phyloP scores from a whole-genome alignment of 2,329 filamentous ascomycete genomes.

The Penicillium sclerotigenum region DNA sequence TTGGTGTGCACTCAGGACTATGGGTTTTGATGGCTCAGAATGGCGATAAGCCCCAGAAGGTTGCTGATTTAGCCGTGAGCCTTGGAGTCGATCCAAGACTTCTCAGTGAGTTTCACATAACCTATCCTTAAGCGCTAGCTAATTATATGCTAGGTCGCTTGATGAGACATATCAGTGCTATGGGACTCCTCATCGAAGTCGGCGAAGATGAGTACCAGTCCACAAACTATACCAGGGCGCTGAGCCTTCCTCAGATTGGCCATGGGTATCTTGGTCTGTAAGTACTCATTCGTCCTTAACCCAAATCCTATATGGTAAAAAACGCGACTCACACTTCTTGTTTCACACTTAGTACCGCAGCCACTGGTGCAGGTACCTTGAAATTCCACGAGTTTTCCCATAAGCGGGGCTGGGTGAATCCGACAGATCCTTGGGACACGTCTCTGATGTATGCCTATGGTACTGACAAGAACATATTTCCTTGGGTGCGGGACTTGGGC shows the following conservation, averaged over 20 bases:
- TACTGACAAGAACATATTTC: neutral
- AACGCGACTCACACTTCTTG: neutral
- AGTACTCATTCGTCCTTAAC: conserved; percentile 1
- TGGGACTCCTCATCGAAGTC: neutral
- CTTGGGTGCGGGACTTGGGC: neutral
- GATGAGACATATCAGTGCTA: conserved; percentile 30
- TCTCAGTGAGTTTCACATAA: conserved; percentile 13
- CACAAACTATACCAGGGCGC: conserved; percentile 1
- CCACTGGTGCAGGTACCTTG: conserved; percentile 1
- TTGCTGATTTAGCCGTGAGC: neutral
- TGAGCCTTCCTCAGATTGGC: conserved; percentile 5
- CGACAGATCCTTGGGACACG: conserved; percentile 1
- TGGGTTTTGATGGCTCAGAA: conserved; percentile 8
- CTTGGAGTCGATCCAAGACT: conserved; percentile 12
- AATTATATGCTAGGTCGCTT: conserved; percentile 23
- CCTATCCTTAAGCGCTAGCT: neutral
- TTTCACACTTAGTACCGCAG: neutral
- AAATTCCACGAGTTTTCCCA: conserved; percentile 11
- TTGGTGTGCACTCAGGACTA: conserved; percentile 5
- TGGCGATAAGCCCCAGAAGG: conserved; percentile 5
- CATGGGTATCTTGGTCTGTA: conserved; percentile 2
- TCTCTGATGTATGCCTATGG: conserved; percentile 10
- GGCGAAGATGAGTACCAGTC: neutral
- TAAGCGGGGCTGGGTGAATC: conserved; percentile 7
- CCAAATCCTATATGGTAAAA: neutral